These are phyloP conservation scores for Plasmodium cynomolgi DNA, from an alignment of 169 alveolate species.

Conservation along the genomic window DNA sequence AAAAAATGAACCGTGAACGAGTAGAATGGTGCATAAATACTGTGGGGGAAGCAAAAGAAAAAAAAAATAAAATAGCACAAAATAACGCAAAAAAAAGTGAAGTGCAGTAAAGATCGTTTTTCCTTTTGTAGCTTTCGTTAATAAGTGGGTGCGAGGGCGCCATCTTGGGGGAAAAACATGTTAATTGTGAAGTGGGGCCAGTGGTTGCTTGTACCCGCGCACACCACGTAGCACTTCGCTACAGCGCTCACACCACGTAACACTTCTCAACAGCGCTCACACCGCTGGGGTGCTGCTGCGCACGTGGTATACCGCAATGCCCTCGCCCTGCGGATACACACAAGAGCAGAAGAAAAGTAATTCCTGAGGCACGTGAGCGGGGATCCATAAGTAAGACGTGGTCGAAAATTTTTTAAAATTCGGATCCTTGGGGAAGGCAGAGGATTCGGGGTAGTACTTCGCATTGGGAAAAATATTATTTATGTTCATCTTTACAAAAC, in stretches of 20 bases:
- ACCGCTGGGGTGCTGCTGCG: background rate
- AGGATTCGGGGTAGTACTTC: conserved; percentile 42
- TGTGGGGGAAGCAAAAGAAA: background rate
- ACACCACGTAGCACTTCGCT: background rate
- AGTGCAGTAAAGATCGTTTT: background rate
- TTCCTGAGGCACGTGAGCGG: background rate
- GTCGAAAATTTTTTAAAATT: conserved; percentile 25
- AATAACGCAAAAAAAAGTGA: background rate
- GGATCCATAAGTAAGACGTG: conserved; percentile 58
- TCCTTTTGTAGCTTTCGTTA: background rate
- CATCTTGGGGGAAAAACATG: background rate
- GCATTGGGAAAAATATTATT: conserved; percentile 49
- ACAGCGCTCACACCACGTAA: background rate
- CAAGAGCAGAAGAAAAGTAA: conserved; percentile 16
- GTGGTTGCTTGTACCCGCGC: background rate
- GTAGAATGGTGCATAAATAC: background rate
- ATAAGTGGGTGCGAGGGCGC: background rate
- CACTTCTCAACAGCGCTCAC: background rate
- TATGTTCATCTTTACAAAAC: conserved; percentile 4
- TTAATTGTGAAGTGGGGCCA: background rate
- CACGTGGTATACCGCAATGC: background rate
- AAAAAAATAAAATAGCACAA: background rate
- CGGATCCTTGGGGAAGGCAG: conserved; percentile 12
- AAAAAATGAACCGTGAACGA: background rate
- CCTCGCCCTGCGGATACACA: background rate